Evolutionary conservation across 805 yeast genomes (phyloP).

Genomic region (Suhomyces xylopsoci): DNA sequence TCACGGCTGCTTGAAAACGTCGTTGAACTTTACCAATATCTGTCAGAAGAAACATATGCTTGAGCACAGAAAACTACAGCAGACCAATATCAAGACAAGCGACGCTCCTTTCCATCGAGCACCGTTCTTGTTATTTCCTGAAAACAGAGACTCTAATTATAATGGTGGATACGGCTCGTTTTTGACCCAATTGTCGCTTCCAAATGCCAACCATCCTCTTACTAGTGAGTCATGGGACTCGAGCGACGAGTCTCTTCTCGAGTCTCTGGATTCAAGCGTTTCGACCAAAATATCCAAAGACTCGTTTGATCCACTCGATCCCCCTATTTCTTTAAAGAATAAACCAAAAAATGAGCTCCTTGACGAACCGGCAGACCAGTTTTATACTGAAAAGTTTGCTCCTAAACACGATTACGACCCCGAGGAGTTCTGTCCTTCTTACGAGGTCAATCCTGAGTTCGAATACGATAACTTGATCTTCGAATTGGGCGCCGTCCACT

Average conservation of each 20-base stretch:
- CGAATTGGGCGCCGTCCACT: constrained; percentile 51
- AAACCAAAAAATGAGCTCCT: background rate
- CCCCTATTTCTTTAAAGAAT: background rate
- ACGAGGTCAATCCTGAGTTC: constrained; percentile 32
- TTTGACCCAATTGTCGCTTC: constrained; percentile 59
- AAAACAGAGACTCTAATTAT: constrained; percentile 46
- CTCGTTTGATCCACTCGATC: background rate
- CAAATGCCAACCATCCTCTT: constrained; percentile 61
- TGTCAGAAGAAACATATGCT: constrained; percentile 48
- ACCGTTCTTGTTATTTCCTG: constrained; percentile 62
- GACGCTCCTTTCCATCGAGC: constrained; percentile 84
- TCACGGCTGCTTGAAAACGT: constrained; percentile 49
- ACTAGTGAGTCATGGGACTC: constrained; percentile 14
- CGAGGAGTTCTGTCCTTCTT: constrained; percentile 31
- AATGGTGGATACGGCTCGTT: constrained; percentile 50
- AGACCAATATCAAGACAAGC: constrained; percentile 59
- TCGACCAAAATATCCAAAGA: background rate
- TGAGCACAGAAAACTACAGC: constrained; percentile 52
- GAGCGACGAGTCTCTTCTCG: background rate
- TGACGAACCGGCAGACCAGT: background rate
- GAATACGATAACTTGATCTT: constrained; percentile 56
- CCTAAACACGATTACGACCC: constrained; percentile 5
- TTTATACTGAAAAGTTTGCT: background rate
- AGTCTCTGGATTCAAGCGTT: background rate
- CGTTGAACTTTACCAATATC: constrained; percentile 59